Percentiles rank a stretch among this genome's conserved stretches.
phyloP scores from a whole-genome alignment of 176 grass and related monocot genomes.

The Elaeis guineensis region DNA sequence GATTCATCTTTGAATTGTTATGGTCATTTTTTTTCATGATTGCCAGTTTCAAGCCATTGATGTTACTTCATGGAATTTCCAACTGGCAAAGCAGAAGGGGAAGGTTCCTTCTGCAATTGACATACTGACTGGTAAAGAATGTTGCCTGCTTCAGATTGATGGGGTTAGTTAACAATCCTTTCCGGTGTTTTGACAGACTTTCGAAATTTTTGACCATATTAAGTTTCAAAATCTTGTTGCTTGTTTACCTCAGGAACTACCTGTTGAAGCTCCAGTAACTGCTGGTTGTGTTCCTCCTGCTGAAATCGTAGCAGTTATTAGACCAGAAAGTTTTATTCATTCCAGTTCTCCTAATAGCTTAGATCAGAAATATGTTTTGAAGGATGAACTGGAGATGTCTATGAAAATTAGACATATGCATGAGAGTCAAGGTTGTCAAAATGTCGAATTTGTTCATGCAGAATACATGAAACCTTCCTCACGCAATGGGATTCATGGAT shows the following conservation, averaged over 20 bases:
- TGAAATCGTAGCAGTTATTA: conserved; percentile 30
- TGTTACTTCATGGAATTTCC: background rate
- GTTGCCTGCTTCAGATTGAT: background rate
- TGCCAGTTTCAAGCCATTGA: conserved; percentile 1
- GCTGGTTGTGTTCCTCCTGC: conserved; percentile 30
- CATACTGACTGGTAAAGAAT: background rate
- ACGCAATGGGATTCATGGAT: conserved; percentile 19
- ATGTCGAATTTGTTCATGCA: conserved; percentile 10
- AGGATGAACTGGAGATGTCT: conserved; percentile 32
- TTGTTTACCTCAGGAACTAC: conserved; percentile 21
- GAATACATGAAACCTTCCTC: conserved; percentile 21
- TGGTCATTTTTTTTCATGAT: background rate
- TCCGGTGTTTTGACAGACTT: background rate
- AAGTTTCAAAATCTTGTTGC: background rate
- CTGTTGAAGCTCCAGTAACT: conserved; percentile 6
- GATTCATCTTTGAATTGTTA: too few relatives aligned
- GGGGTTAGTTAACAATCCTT: background rate
- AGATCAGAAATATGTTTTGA: conserved; percentile 23
- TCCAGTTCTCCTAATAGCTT: conserved; percentile 6
- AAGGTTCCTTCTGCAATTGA: background rate
- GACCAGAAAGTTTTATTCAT: conserved; percentile 6
- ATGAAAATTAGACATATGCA: conserved; percentile 17
- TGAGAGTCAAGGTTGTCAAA: background rate
- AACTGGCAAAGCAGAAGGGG: background rate
- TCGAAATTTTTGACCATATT: background rate